Conservation (phyloP, 2,329 filamentous ascomycete genomes). For the Nigrospora sphaerica region DNA sequence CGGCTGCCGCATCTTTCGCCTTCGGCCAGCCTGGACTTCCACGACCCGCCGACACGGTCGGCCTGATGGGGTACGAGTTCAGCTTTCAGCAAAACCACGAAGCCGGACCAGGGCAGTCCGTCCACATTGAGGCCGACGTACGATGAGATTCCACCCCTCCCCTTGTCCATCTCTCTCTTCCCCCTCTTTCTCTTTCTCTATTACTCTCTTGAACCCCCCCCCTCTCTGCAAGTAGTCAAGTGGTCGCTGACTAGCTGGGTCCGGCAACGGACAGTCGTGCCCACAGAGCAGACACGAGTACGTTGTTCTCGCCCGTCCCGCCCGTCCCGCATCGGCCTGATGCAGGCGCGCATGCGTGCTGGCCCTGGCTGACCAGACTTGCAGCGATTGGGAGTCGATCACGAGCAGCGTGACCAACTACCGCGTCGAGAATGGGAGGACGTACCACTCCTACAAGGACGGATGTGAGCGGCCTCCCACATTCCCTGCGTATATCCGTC, state of each 20-base stretch:
- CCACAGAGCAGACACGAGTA: no score
- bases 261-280: no score
- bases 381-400: slow-evolving; percentile 14
- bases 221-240: no score
- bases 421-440: slow-evolving; percentile 27
- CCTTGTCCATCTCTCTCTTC: no score
- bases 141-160: background rate
- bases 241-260: no score
- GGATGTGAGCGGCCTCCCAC: slow-evolving; percentile 30
- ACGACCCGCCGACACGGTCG: background rate
- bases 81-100: slow-evolving; percentile 5
- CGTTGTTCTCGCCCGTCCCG: no score
- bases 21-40: background rate
- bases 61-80: slow-evolving; percentile 5
- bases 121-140: slow-evolving; percentile 7
- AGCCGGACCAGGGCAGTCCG: slow-evolving; percentile 2
- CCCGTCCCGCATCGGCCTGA: background rate
- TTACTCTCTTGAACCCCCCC: no score
- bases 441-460: slow-evolving; percentile 39
- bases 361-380: background rate
- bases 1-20: background rate
- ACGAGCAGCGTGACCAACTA: slow-evolving; percentile 15
- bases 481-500: background rate
- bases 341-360: background rate
- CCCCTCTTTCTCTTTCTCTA: no score